These are phyloP conservation scores for Fusarium virguliforme DNA, from an alignment of 2,329 filamentous ascomycete species.

Conservation along the genomic window DNA sequence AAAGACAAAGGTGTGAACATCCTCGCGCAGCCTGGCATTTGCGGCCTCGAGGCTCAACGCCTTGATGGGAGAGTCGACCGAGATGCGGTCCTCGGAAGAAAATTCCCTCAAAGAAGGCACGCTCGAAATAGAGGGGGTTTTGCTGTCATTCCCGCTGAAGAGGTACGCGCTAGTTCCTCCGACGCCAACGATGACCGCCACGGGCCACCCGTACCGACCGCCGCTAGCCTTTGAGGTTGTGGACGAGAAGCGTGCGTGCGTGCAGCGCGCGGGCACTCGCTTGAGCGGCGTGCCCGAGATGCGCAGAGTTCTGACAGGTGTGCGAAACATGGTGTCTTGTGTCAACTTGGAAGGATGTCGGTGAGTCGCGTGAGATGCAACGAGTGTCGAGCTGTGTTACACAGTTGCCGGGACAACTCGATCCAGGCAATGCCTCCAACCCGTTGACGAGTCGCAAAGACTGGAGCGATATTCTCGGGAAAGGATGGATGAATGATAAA, in stretches of 20 bases:
- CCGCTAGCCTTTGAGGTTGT: slow-evolving; percentile 14
- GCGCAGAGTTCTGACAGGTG: neutral
- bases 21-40: slow-evolving; percentile 53
- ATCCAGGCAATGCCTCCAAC: neutral
- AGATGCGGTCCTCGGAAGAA: slow-evolving; percentile 44
- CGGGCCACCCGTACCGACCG: slow-evolving; percentile 23
- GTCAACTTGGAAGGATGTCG: neutral
- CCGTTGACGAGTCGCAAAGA: too few relatives aligned
- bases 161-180: slow-evolving; percentile 35
- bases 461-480: neutral
- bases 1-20: slow-evolving; percentile 53
- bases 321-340: slow-evolving; percentile 39
- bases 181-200: slow-evolving; percentile 22
- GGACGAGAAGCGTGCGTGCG: slow-evolving; percentile 35
- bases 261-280: neutral
- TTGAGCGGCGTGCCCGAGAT: slow-evolving; percentile 9
- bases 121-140: neutral
- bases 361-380: neutral
- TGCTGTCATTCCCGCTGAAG: slow-evolving; percentile 10
- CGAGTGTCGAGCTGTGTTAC: neutral
- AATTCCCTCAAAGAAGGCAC: slow-evolving; percentile 30
- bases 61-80: slow-evolving; percentile 51
- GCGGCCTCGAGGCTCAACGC: slow-evolving; percentile 50
- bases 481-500: neutral
- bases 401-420: slow-evolving; percentile 25